Percentiles rank a stretch among this genome's conserved stretches.
Evolutionary conservation across 305 asterid genomes (phyloP).

Genomic region (Fraxinus latifolia): DNA sequence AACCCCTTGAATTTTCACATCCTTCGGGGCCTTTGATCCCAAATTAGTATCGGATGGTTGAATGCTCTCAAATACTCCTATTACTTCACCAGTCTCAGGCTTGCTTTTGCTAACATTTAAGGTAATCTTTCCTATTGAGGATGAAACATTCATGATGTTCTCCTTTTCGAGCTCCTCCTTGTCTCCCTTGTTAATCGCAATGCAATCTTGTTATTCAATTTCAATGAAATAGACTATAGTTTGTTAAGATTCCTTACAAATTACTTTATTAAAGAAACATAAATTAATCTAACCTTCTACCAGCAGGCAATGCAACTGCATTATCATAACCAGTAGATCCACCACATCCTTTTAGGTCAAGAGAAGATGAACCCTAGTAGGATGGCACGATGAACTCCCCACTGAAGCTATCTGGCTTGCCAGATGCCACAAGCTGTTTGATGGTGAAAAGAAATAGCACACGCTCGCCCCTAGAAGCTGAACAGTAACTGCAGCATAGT

Average conservation of each 20-base stretch:
- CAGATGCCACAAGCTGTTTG: constrained; percentile 85
- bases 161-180: constrained; percentile 92
- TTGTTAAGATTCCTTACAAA: background rate
- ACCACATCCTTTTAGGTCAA: constrained; percentile 96
- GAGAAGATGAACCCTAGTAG: constrained; percentile 87
- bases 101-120: constrained; percentile 42
- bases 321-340: constrained; percentile 94
- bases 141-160: constrained; percentile 61
- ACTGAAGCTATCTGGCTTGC: constrained; percentile 62
- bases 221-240: background rate
- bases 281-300: constrained; percentile 44
- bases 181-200: constrained; percentile 40
- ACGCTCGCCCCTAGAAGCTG: constrained; percentile 97
- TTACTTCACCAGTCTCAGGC: constrained; percentile 61
- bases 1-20: constrained; percentile 55
- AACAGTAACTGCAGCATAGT: constrained; percentile 90
- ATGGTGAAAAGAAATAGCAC: constrained; percentile 87
- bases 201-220: background rate
- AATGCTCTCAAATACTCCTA: constrained; percentile 57
- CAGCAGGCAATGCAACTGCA: constrained; percentile 93
- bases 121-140: constrained; percentile 70
- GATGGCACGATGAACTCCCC: constrained; percentile 88
- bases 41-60: constrained; percentile 63
- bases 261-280: background rate
- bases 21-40: constrained; percentile 56